Conservation (phyloP, 495 filamentous ascomycete species). For the Hypoxylon fragiforme region DNA sequence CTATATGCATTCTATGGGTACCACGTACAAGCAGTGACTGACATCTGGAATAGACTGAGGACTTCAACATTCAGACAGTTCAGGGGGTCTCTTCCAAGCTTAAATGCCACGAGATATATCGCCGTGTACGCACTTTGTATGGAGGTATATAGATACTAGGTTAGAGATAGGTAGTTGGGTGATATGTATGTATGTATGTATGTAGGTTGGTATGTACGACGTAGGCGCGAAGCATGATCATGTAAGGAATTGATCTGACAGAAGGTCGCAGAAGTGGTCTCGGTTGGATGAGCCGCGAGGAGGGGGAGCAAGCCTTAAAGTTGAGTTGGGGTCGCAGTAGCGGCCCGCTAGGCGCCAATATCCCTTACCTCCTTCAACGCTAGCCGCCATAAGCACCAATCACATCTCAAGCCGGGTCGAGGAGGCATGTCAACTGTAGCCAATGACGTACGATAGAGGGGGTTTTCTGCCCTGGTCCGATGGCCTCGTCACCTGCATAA, state of each 20-base stretch:
- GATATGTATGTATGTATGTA: too few species aligned
- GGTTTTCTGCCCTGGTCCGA: constrained; percentile 2
- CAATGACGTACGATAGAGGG: constrained; percentile 33
- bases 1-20: too few species aligned
- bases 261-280: constrained; percentile 27
- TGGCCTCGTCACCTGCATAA: constrained; percentile 34
- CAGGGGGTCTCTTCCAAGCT: too few species aligned
- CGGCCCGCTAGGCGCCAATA: constrained; percentile 33
- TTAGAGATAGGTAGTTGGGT: too few species aligned
- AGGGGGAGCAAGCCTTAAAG: constrained; percentile 21
- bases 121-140: too few species aligned
- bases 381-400: constrained; percentile 32
- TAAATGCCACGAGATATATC: not conserved
- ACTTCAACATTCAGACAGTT: too few species aligned
- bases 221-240: constrained; percentile 13
- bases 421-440: constrained; percentile 20
- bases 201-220: constrained; percentile 8
- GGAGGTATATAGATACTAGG: too few species aligned
- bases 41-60: too few species aligned
- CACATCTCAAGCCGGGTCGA: constrained; percentile 4
- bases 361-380: constrained; percentile 23
- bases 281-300: constrained; percentile 23
- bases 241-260: constrained; percentile 26
- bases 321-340: constrained; percentile 26
- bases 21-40: too few species aligned